Percentiles rank a stretch among this genome's conserved stretches.
Evolutionary conservation across 1,284 basidiomycete genomes (phyloP).

Genomic region (Puccinia coronata): DNA sequence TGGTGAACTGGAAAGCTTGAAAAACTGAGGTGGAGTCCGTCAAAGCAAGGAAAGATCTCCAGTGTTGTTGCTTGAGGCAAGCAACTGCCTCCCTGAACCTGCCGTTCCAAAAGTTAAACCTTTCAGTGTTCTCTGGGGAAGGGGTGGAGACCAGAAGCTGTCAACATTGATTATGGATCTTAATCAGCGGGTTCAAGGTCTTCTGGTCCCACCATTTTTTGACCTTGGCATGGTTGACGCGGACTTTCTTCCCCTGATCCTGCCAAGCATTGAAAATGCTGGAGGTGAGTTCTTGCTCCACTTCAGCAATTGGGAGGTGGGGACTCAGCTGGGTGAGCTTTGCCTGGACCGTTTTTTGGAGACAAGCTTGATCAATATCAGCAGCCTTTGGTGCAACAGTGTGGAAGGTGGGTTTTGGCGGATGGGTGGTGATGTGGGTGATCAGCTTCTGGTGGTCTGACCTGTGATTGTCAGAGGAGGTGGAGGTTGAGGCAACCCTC

Average conservation of each 20-base stretch:
- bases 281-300: neutral
- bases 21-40: neutral
- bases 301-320: too few relatives aligned
- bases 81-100: neutral
- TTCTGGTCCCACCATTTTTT: neutral
- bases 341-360: too few relatives aligned
- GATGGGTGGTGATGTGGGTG: too few relatives aligned
- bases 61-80: neutral
- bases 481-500: neutral
- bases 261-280: neutral
- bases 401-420: too few relatives aligned
- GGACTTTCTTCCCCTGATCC: neutral
- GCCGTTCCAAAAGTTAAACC: constrained; percentile 11
- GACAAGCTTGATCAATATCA: too few relatives aligned
- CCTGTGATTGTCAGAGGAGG: neutral
- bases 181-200: neutral
- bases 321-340: too few relatives aligned
- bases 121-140: neutral
- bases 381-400: too few relatives aligned
- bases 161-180: neutral
- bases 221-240: neutral
- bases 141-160: neutral
- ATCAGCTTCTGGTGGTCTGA: neutral
- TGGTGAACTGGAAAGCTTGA: constrained; percentile 20
- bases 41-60: neutral